Conservation (phyloP, 164 flowering plant species). For the Amborella trichopoda region DNA sequence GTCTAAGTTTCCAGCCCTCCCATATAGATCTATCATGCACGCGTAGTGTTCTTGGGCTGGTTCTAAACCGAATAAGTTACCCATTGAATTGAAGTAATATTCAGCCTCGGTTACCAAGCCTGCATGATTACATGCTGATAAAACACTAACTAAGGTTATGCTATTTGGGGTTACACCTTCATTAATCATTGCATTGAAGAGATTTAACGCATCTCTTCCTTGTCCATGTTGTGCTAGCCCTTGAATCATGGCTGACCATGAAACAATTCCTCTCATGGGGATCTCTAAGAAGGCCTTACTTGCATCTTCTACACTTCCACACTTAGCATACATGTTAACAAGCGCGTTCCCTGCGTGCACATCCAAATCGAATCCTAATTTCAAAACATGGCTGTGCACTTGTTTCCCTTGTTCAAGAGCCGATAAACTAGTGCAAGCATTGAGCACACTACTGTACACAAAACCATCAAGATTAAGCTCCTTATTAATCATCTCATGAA, state of each 20-base stretch:
- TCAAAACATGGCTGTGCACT: conserved; percentile 56
- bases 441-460: conserved; percentile 52
- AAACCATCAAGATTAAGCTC: conserved; percentile 49
- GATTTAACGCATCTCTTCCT: conserved; percentile 46
- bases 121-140: conserved; percentile 15
- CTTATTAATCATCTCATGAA: conserved; percentile 28
- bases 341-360: conserved; percentile 67
- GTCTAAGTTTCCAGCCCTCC: conserved; percentile 11
- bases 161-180: conserved; percentile 55
- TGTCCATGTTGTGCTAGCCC: conserved; percentile 86
- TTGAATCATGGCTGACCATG: conserved; percentile 84
- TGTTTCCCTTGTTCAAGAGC: conserved; percentile 86
- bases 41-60: conserved; percentile 13
- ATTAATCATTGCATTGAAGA: conserved; percentile 51
- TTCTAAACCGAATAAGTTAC: conserved; percentile 7
- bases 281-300: conserved; percentile 40
- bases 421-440: conserved; percentile 69
- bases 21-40: conserved; percentile 13
- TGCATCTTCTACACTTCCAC: conserved; percentile 78
- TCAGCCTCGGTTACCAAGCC: conserved; percentile 12
- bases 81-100: conserved; percentile 11
- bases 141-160: conserved; percentile 13
- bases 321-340: conserved; percentile 84
- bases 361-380: conserved; percentile 51
- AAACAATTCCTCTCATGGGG: conserved; percentile 50